Conservation (phyloP, 2,329 filamentous ascomycete species). For the Pyrenochaeta sp. region DNA sequence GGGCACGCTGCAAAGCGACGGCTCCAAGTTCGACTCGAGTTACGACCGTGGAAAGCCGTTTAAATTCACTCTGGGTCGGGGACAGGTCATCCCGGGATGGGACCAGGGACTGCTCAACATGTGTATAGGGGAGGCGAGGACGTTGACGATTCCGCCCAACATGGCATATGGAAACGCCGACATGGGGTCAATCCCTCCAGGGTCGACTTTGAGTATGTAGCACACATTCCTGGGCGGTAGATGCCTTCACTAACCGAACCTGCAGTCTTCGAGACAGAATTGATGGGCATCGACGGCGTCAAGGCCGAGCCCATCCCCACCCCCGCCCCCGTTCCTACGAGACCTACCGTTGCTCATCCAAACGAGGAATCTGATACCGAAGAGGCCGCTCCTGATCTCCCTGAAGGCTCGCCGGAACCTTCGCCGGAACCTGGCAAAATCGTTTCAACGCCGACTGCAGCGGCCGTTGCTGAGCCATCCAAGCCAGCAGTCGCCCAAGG, state of each 20-base stretch:
- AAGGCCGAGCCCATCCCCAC: conserved; percentile 23
- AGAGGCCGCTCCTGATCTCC: conserved; percentile 17
- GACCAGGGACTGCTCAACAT: conserved; percentile 89
- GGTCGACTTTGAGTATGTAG: conserved; percentile 75
- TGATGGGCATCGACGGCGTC: conserved; percentile 76
- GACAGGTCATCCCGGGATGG: conserved; percentile 93
- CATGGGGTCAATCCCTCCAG: conserved; percentile 79
- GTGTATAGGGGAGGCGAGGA: conserved; percentile 93
- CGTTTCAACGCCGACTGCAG: conserved; percentile 16
- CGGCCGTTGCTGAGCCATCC: conserved; percentile 19
- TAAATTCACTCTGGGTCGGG: conserved; percentile 77
- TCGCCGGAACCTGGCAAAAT: conserved; percentile 20
- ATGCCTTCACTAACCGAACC: conserved; percentile 16
- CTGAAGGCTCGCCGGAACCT: conserved; percentile 6
- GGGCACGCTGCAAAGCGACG: conserved; percentile 62
- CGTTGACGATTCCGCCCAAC: conserved; percentile 86
- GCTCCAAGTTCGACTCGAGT: conserved; percentile 81
- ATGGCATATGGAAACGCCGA: conserved; percentile 79
- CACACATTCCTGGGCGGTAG: conserved; percentile 4
- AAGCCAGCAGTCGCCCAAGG: conserved; percentile 25
- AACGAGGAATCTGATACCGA: conserved; percentile 12
- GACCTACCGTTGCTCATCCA: conserved; percentile 9
- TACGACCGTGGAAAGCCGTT: conserved; percentile 82
- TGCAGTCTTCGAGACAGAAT: conserved; percentile 87
- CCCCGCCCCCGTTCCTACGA: conserved; percentile 7